A percentile compares a stretch with the other conserved stretches of the same genome.
Evolutionary conservation across 2,329 filamentous ascomycete species (phyloP).

Genomic region (Aspergillus chevalieri): DNA sequence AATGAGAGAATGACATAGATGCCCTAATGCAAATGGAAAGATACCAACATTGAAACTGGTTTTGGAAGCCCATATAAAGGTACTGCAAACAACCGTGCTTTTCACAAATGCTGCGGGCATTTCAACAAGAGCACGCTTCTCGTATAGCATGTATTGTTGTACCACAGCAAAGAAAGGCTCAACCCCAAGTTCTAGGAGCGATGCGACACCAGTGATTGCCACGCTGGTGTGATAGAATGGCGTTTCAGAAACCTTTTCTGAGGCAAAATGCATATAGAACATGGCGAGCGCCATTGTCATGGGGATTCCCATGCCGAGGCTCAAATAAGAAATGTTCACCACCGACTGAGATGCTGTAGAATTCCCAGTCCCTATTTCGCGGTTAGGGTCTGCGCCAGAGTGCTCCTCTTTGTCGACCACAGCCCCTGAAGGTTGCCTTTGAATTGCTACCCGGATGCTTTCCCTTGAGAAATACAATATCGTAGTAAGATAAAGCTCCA

Average conservation of each 20-base stretch:
- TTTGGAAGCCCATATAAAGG: slow-evolving; percentile 59
- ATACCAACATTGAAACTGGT: slow-evolving; percentile 58
- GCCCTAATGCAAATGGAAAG: slow-evolving; percentile 82
- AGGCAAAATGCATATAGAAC: slow-evolving; percentile 57
- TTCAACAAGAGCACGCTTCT: slow-evolving; percentile 74
- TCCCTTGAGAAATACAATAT: slow-evolving; percentile 94
- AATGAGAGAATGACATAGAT: slow-evolving; percentile 66
- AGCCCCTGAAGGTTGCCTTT: slow-evolving; percentile 58
- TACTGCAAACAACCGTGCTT: slow-evolving; percentile 66
- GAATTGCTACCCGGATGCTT: slow-evolving; percentile 82
- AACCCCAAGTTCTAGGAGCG: slow-evolving; percentile 67
- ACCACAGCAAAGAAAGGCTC: slow-evolving; percentile 88
- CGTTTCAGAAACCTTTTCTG: slow-evolving; percentile 47
- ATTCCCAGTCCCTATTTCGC: slow-evolving; percentile 14
- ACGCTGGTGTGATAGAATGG: slow-evolving; percentile 59
- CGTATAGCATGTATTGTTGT: slow-evolving; percentile 74
- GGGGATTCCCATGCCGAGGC: slow-evolving; percentile 61
- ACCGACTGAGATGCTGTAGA: slow-evolving; percentile 58
- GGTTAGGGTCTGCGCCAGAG: slow-evolving; percentile 6
- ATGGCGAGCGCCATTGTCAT: slow-evolving; percentile 60
- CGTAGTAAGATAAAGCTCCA: slow-evolving; percentile 88
- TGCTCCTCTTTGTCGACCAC: neutral
- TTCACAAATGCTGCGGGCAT: slow-evolving; percentile 71
- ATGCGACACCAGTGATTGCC: slow-evolving; percentile 51
- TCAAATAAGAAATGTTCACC: slow-evolving; percentile 81